Evolutionary conservation across 805 yeast species (phyloP).

Genomic region (Brettanomyces sp.): DNA sequence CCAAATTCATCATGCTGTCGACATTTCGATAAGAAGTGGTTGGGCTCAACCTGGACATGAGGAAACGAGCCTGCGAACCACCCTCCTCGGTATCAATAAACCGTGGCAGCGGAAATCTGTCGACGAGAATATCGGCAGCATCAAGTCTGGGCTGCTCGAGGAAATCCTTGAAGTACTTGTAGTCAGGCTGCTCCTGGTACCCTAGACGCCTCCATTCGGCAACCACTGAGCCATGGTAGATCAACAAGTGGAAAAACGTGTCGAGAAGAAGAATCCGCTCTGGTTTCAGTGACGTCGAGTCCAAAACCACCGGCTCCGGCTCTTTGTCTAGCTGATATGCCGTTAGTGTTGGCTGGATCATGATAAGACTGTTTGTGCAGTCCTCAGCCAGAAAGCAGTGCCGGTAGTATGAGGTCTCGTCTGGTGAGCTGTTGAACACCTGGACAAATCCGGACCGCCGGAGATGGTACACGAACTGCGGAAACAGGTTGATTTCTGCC

Average conservation of each 20-base stretch:
- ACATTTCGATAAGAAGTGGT: conserved; percentile 42
- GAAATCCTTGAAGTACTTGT: conserved; percentile 48
- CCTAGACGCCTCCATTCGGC: conserved; percentile 61
- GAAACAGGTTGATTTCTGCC: conserved; percentile 42
- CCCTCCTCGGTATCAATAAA: conserved; percentile 69
- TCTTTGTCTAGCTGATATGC: conserved; percentile 48
- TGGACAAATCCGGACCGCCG: conserved; percentile 58
- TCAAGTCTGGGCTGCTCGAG: conserved; percentile 54
- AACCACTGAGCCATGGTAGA: conserved; percentile 56
- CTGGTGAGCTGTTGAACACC: conserved; percentile 63
- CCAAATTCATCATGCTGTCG: conserved; percentile 10
- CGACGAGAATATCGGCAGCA: conserved; percentile 55
- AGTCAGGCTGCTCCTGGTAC: conserved; percentile 54
- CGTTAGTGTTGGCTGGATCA: conserved; percentile 64
- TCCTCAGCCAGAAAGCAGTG: conserved; percentile 58
- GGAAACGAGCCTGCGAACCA: conserved; percentile 66
- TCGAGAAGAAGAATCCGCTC: conserved; percentile 50
- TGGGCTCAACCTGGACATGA: conserved; percentile 62
- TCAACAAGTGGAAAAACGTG: conserved; percentile 61
- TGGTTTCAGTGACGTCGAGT: conserved; percentile 52
- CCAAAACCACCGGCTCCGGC: conserved; percentile 56
- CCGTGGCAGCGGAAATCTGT: conserved; percentile 64
- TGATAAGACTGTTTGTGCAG: conserved; percentile 46
- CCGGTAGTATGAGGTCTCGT: conserved; percentile 58
- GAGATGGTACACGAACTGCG: conserved; percentile 60